These are phyloP conservation scores for Penicillium cinerascens DNA, from an alignment of 495 filamentous ascomycete genomes.

Conservation along the genomic window DNA sequence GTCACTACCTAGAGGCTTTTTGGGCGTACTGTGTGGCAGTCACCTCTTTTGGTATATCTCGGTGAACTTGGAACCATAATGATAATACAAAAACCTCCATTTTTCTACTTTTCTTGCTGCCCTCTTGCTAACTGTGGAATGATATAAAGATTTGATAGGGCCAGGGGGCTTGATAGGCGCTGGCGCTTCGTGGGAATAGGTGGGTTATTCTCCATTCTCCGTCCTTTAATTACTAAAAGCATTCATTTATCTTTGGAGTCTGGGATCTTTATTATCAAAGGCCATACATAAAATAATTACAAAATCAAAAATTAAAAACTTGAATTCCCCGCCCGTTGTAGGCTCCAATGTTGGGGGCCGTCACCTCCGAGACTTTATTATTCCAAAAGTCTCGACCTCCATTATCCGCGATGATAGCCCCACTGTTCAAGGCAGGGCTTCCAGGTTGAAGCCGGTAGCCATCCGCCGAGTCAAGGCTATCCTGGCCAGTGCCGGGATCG, in stretches of 20 bases:
- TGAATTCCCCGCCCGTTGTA: background rate
- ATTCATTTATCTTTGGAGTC: too few relatives aligned
- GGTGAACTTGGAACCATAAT: background rate
- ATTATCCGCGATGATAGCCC: background rate
- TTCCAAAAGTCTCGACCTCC: conserved; percentile 8
- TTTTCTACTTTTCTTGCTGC: background rate
- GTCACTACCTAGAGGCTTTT: background rate
- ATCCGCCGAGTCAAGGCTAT: conserved; percentile 1
- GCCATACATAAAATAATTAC: too few relatives aligned
- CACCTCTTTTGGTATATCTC: background rate
- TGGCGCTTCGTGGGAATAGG: too few relatives aligned
- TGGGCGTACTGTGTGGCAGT: background rate
- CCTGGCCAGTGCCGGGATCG: background rate
- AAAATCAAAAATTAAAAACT: too few relatives aligned
- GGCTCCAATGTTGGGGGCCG: conserved; percentile 1
- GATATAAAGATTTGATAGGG: too few relatives aligned
- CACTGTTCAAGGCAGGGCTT: background rate
- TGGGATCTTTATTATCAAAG: too few relatives aligned
- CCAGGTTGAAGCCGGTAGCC: background rate
- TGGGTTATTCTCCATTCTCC: too few relatives aligned
- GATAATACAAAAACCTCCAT: background rate
- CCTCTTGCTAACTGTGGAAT: too few relatives aligned
- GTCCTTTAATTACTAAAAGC: too few relatives aligned
- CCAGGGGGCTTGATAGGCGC: too few relatives aligned
- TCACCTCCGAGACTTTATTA: background rate